These are phyloP conservation scores for Eutrema yunnanense DNA, from an alignment of 345 rosid species.

Conservation along the genomic window DNA sequence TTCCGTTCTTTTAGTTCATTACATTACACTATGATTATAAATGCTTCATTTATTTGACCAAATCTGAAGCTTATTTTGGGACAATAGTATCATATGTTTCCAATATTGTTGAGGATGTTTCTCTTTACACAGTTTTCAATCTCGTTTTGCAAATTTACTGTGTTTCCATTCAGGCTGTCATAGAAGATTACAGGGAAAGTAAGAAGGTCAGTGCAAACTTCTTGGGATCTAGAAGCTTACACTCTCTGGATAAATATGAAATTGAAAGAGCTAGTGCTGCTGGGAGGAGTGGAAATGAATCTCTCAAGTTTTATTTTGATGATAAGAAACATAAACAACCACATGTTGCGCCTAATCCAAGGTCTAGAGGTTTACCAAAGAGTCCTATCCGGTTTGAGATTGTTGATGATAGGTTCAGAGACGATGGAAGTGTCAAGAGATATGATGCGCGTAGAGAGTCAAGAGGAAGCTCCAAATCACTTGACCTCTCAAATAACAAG, in stretches of 20 bases:
- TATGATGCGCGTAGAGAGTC: slow-evolving; percentile 32
- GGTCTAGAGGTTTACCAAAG: slow-evolving; percentile 43
- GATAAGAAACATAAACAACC: slow-evolving; percentile 54
- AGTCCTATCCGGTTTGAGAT: slow-evolving; percentile 67
- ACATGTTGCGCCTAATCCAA: slow-evolving; percentile 35
- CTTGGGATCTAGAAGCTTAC: slow-evolving; percentile 42
- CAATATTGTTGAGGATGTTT: neutral
- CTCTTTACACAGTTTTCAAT: neutral
- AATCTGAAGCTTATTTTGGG: neutral
- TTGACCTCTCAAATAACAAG: slow-evolving; percentile 32
- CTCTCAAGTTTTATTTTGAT: slow-evolving; percentile 38
- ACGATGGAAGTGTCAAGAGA: slow-evolving; percentile 39
- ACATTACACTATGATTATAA: neutral
- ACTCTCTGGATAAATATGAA: slow-evolving; percentile 36
- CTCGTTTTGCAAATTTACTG: neutral
- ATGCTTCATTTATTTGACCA: neutral
- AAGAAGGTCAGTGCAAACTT: slow-evolving; percentile 32
- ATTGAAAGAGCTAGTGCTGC: slow-evolving; percentile 28
- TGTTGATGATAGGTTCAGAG: slow-evolving; percentile 77
- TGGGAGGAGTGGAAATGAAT: slow-evolving; percentile 41
- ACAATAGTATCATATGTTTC: neutral
- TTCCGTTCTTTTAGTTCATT: neutral
- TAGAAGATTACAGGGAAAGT: slow-evolving; percentile 36
- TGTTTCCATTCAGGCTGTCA: slow-evolving; percentile 35
- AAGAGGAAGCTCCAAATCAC: slow-evolving; percentile 39